phyloP scores from a whole-genome alignment of 306 rosid species.

The Hippophae tibetana region DNA sequence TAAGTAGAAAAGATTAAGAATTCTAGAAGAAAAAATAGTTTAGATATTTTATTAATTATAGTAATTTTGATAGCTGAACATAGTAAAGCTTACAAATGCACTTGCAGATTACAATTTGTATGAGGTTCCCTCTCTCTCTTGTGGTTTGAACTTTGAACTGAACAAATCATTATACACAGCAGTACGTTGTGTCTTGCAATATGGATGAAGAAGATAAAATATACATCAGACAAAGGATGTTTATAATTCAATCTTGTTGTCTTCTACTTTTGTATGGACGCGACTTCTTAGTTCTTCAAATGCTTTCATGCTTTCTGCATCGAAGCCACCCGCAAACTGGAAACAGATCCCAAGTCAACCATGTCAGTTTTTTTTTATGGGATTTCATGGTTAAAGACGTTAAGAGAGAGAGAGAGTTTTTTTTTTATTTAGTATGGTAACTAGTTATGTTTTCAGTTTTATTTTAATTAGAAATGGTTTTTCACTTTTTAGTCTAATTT shows the following conservation, averaged over 20 bases:
- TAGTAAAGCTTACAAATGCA: too few species aligned
- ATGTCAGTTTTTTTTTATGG: too few species aligned
- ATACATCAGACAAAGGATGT: constrained; percentile 8
- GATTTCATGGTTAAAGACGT: too few species aligned
- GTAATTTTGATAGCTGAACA: too few species aligned
- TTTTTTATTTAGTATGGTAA: too few species aligned
- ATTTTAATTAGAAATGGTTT: too few species aligned
- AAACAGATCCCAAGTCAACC: constrained; percentile 19
- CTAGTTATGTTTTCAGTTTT: too few species aligned
- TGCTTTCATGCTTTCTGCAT: constrained; percentile 91
- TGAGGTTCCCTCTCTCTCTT: background rate
- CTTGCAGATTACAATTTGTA: background rate
- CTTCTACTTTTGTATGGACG: constrained; percentile 36
- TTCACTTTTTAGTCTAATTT: too few species aligned
- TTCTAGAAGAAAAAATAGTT: too few species aligned
- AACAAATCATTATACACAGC: constrained; percentile 18
- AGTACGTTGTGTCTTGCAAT: constrained; percentile 2
- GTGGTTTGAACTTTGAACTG: constrained; percentile 9
- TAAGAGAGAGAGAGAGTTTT: too few species aligned
- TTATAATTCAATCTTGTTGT: constrained; percentile 40
- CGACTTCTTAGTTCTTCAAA: constrained; percentile 83
- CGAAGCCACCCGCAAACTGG: constrained; percentile 95
- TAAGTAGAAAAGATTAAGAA: too few species aligned
- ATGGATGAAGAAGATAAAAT: constrained; percentile 18
- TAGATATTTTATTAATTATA: too few species aligned